Conservation (phyloP, 2,329 filamentous ascomycete species). For the Verticillium albo-atrum region DNA sequence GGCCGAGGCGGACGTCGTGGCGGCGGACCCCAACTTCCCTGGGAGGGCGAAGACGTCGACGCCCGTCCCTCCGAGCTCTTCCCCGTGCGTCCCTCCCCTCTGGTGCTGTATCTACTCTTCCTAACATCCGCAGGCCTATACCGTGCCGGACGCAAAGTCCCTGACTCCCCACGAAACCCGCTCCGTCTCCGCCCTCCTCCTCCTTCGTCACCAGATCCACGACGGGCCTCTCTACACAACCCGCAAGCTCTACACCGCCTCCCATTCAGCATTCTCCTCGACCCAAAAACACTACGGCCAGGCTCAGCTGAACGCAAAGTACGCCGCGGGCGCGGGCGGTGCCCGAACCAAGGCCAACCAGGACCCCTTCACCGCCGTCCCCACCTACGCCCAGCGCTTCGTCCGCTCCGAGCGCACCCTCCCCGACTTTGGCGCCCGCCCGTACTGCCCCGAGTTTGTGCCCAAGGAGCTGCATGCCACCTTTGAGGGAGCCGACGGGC, state of each 20-base stretch:
- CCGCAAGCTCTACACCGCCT: constrained; percentile 34
- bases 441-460: constrained; percentile 50
- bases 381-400: constrained; percentile 55
- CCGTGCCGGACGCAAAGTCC: constrained; percentile 39
- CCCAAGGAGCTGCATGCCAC: constrained; percentile 52
- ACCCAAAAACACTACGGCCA: constrained; percentile 46
- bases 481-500: constrained; percentile 41
- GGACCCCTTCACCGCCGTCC: constrained; percentile 55
- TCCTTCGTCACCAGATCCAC: constrained; percentile 54
- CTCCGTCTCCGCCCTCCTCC: constrained; percentile 46
- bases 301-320: constrained; percentile 54
- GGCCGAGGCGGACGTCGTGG: constrained; percentile 42
- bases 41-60: constrained; percentile 52
- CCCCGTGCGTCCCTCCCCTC: constrained; percentile 32
- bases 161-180: constrained; percentile 40
- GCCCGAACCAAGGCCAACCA: constrained; percentile 50
- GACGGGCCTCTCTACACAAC: constrained; percentile 49
- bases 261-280: constrained; percentile 28
- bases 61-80: constrained; percentile 56
- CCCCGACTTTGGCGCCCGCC: constrained; percentile 47
- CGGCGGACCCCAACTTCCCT: constrained; percentile 43
- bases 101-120: background rate
- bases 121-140: constrained; percentile 36
- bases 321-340: constrained; percentile 24
- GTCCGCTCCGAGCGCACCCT: constrained; percentile 45